Percentiles rank a stretch among this genome's conserved stretches.
phyloP scores from a whole-genome alignment of 192 early-diverging fungal species.

The Mortierella antarctica region DNA sequence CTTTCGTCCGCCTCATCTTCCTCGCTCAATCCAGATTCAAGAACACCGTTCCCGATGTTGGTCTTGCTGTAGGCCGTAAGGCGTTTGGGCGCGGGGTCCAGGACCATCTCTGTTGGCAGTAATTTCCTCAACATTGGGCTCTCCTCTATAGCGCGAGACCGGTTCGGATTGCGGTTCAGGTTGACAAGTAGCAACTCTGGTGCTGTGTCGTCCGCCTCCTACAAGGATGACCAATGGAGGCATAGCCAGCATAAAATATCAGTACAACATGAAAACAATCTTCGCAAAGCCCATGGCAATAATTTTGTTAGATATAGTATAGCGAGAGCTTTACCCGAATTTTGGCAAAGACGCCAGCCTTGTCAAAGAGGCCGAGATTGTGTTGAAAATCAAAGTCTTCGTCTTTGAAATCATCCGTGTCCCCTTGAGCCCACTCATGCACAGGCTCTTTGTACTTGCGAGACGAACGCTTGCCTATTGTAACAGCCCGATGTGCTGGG shows the following conservation, averaged over 20 bases:
- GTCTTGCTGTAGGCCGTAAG: slow-evolving; percentile 5
- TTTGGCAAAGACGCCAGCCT: slow-evolving; percentile 75
- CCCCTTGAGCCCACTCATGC: slow-evolving; percentile 69
- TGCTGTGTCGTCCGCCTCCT: slow-evolving; percentile 74
- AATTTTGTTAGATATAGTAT: not conserved
- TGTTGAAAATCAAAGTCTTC: slow-evolving; percentile 76
- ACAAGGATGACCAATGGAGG: slow-evolving; percentile 20
- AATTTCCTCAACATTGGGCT: slow-evolving; percentile 58
- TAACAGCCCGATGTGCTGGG: too few species aligned
- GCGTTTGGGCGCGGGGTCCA: slow-evolving; percentile 63
- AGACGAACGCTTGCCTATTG: slow-evolving; percentile 34
- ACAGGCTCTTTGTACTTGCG: slow-evolving; percentile 35
- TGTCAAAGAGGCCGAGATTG: slow-evolving; percentile 76
- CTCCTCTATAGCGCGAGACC: slow-evolving; percentile 41
- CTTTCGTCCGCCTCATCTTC: slow-evolving; percentile 48
- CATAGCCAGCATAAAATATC: not conserved
- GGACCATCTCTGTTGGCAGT: slow-evolving; percentile 73
- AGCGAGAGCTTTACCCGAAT: slow-evolving; percentile 58
- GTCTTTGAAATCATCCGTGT: slow-evolving; percentile 67
- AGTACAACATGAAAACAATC: not conserved
- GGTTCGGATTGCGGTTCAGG: slow-evolving; percentile 68
- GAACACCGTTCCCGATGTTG: slow-evolving; percentile 13
- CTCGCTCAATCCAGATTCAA: slow-evolving; percentile 32
- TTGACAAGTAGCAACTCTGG: slow-evolving; percentile 80
- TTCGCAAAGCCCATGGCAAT: not conserved